Conservation (phyloP, 1,139 yeast species). For the Sugiyamaella pinicola region DNA sequence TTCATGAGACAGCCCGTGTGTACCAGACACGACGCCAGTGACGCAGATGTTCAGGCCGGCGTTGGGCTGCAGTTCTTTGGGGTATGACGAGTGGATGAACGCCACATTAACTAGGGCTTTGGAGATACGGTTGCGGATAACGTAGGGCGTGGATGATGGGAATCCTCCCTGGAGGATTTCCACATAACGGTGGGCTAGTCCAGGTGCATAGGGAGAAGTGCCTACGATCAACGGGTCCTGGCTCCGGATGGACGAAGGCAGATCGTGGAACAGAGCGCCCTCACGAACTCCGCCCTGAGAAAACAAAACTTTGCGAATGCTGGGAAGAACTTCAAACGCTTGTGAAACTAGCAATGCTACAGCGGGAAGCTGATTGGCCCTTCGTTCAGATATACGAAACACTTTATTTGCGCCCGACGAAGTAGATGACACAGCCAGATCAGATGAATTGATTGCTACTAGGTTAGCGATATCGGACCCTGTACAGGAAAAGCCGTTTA, state of each 20-base stretch:
- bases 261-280: constrained; percentile 62
- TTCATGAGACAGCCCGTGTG: constrained; percentile 68
- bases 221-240: constrained; percentile 68
- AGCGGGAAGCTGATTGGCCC: constrained; percentile 65
- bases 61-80: constrained; percentile 69
- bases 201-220: constrained; percentile 65
- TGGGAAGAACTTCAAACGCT: constrained; percentile 59
- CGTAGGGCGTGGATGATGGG: constrained; percentile 51
- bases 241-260: constrained; percentile 55
- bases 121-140: constrained; percentile 57
- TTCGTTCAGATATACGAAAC: constrained; percentile 61
- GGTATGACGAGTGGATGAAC: constrained; percentile 69
- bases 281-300: constrained; percentile 75
- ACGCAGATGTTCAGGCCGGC: constrained; percentile 68
- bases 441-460: constrained; percentile 3
- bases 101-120: constrained; percentile 71
- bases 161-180: constrained; percentile 54
- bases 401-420: constrained; percentile 42
- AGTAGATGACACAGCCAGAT: constrained; percentile 8
- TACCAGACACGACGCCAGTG: constrained; percentile 67
- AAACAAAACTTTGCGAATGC: constrained; percentile 59
- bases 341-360: constrained; percentile 63
- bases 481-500: constrained; percentile 63
- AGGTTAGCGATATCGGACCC: constrained; percentile 47
- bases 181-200: constrained; percentile 55